These are phyloP conservation scores for Apophysomyces sp. DNA, from an alignment of 371 early-diverging fungal species.

Conservation along the genomic window DNA sequence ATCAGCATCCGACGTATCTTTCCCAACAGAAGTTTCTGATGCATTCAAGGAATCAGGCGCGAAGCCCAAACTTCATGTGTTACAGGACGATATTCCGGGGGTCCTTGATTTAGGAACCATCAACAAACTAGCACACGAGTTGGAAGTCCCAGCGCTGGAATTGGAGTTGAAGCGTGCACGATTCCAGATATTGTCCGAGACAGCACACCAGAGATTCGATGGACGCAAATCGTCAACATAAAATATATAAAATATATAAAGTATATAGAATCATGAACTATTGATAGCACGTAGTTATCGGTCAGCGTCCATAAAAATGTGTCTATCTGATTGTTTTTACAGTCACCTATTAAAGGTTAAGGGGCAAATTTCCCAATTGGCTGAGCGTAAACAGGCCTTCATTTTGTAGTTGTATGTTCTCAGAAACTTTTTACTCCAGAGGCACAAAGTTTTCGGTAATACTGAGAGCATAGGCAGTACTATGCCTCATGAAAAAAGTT, in stretches of 20 bases:
- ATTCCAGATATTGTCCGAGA: slow-evolving; percentile 31
- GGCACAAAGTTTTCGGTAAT: no score
- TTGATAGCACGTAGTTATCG: no score
- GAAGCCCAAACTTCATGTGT: slow-evolving; percentile 18
- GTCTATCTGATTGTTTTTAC: no score
- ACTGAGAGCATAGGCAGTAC: no score
- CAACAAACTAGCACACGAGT: slow-evolving; percentile 18
- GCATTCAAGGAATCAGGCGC: slow-evolving; percentile 13
- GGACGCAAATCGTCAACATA: neutral
- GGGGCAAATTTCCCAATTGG: no score
- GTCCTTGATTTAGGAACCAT: slow-evolving; percentile 23
- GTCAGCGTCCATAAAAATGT: no score
- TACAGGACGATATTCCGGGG: slow-evolving; percentile 34
- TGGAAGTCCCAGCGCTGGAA: slow-evolving; percentile 38
- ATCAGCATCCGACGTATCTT: slow-evolving; percentile 28
- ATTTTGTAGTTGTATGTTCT: no score
- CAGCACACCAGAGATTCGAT: slow-evolving; percentile 14
- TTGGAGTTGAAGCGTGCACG: slow-evolving; percentile 40
- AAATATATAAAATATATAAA: neutral
- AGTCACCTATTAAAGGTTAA: no score
- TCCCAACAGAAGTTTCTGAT: slow-evolving; percentile 27
- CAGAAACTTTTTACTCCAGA: no score
- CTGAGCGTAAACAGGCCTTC: no score
- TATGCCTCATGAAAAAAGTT: no score
- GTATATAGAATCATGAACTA: no score